phyloP scores from a whole-genome alignment of 352 stramenopile genomes.

The Globisporangium cederbergense region DNA sequence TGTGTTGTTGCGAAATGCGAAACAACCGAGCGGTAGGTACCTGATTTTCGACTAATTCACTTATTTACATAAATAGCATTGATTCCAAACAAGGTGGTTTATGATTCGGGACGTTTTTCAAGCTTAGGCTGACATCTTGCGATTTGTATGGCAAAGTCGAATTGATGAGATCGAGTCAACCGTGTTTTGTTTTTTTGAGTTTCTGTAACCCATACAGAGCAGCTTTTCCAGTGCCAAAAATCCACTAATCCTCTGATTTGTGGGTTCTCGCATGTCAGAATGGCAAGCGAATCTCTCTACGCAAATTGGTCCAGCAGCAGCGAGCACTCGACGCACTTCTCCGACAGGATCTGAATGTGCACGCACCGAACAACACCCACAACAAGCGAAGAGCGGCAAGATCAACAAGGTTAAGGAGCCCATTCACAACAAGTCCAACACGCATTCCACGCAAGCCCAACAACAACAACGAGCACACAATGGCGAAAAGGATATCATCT shows the following conservation, averaged over 20 bases:
- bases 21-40: too few species aligned
- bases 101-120: too few species aligned
- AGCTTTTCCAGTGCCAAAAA: background rate
- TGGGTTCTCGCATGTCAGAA: background rate
- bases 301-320: conserved; percentile 47
- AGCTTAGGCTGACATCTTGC: background rate
- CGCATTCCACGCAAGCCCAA: background rate
- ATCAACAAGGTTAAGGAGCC: conserved; percentile 18
- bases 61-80: too few species aligned
- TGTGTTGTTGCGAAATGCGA: background rate
- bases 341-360: conserved; percentile 54
- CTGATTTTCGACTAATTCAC: too few species aligned
- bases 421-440: background rate
- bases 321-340: conserved; percentile 70
- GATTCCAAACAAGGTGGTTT: background rate
- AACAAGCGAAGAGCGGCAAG: background rate
- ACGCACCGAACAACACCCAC: background rate
- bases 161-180: background rate
- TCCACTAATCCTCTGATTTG: background rate
- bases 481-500: conserved; percentile 42
- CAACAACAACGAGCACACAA: conserved; percentile 5
- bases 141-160: background rate
- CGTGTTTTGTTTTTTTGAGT: background rate
- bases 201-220: background rate
- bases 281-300: background rate